These are phyloP conservation scores for Hordeum pubiflorum DNA, from an alignment of 202 grass and related monocot genomes.

Conservation along the genomic window DNA sequence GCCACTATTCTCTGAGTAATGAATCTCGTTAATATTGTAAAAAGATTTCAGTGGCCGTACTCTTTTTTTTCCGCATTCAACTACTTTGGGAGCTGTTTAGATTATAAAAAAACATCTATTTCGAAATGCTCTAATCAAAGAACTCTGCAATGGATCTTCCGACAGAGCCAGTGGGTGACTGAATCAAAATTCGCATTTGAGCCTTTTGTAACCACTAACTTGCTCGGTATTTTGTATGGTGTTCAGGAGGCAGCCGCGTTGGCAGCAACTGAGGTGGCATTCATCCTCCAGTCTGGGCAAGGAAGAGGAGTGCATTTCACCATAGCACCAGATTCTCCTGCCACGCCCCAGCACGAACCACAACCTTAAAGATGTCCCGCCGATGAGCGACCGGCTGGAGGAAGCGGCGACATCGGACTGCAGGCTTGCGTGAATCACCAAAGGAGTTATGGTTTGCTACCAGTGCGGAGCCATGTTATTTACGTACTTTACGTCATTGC, in stretches of 20 bases:
- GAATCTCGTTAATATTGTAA: not conserved
- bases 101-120: not conserved
- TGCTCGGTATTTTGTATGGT: not conserved
- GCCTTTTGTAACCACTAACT: not conserved
- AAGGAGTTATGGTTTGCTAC: slow-evolving; percentile 14
- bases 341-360: slow-evolving; percentile 79
- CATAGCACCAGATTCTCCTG: slow-evolving; percentile 68
- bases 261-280: slow-evolving; percentile 80
- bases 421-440: not conserved
- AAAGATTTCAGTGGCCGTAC: not conserved
- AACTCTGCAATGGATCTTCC: not conserved
- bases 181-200: not conserved
- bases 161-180: too few species aligned
- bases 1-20: not conserved
- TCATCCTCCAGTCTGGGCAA: slow-evolving; percentile 82
- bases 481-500: slow-evolving; percentile 24
- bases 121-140: not conserved
- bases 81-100: not conserved
- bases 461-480: slow-evolving; percentile 29
- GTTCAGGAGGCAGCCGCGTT: slow-evolving; percentile 72
- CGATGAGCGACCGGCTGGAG: not conserved
- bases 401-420: not conserved
- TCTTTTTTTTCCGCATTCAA: not conserved
- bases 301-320: slow-evolving; percentile 77
- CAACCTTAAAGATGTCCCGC: slow-evolving; percentile 15